Evolutionary conservation across 1,284 basidiomycete genomes (phyloP).

Genomic region (Trichosporon faecale): DNA sequence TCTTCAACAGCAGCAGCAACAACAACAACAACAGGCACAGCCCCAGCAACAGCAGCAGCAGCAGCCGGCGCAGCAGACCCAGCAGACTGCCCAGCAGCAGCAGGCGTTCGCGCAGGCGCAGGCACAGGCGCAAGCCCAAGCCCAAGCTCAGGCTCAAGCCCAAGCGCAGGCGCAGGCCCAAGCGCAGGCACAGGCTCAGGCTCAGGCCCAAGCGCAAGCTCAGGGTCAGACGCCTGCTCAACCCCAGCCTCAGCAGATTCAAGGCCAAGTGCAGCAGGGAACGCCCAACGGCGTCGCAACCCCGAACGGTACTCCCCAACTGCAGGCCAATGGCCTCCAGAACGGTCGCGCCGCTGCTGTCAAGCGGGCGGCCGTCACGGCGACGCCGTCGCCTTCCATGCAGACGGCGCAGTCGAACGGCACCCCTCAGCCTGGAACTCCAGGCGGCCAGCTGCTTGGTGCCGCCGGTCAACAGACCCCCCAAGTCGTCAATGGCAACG

Average conservation of each 20-base stretch:
- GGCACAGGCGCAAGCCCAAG: constrained; percentile 23
- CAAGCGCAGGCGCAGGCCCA: constrained; percentile 20
- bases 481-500: constrained; percentile 31
- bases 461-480: constrained; percentile 22
- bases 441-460: constrained; percentile 11
- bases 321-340: constrained; percentile 21
- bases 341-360: constrained; percentile 13
- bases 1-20: constrained; percentile 33
- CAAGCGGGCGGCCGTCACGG: constrained; percentile 18
- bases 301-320: constrained; percentile 19
- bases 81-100: constrained; percentile 17
- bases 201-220: constrained; percentile 15
- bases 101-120: constrained; percentile 15
- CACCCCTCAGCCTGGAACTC: constrained; percentile 14
- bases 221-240: constrained; percentile 13
- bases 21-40: constrained; percentile 18
- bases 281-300: constrained; percentile 16
- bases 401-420: constrained; percentile 14
- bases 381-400: constrained; percentile 10
- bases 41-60: neutral
- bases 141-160: constrained; percentile 17
- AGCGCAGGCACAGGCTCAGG: constrained; percentile 15
- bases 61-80: constrained; percentile 17
- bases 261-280: constrained; percentile 14
- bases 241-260: neutral